phyloP scores from a whole-genome alignment of 768 basidiomycete species.

The Pholiota molesta region DNA sequence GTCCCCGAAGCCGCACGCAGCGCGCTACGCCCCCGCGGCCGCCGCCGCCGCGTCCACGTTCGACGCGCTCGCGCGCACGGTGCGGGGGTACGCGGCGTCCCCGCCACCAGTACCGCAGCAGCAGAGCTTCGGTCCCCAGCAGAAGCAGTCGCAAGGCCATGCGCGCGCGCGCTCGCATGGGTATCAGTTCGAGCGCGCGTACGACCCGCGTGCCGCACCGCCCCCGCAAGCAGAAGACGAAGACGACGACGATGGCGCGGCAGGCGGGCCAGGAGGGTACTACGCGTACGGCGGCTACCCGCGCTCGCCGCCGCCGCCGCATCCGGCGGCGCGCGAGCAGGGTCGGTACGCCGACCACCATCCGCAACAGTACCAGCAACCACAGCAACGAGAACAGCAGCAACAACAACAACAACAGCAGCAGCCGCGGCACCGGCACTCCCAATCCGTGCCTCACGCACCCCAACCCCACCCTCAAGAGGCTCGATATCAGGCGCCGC shows the following conservation, averaged over 20 bases:
- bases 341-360: too few species aligned
- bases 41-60: conserved; percentile 42
- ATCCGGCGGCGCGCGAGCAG: background rate
- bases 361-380: too few species aligned
- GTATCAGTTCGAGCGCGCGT: conserved; percentile 25
- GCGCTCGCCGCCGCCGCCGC: conserved; percentile 5
- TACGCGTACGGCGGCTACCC: conserved; percentile 17
- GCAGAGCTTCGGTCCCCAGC: too few species aligned
- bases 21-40: background rate
- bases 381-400: too few species aligned
- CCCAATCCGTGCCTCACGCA: background rate
- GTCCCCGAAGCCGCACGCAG: too few species aligned
- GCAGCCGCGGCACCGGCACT: background rate
- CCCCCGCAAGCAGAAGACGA: too few species aligned
- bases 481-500: background rate
- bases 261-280: too few species aligned
- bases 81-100: conserved; percentile 57
- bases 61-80: conserved; percentile 53
- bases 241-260: background rate
- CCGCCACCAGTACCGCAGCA: too few species aligned
- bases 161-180: background rate
- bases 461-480: conserved; percentile 2
- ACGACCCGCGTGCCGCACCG: background rate
- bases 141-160: conserved; percentile 7
- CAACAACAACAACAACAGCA: too few species aligned